Evolutionary conservation across 345 rosid species (phyloP), one percentile per base, ranked within the genome.

Genomic region (Ricinus communis): DNA sequence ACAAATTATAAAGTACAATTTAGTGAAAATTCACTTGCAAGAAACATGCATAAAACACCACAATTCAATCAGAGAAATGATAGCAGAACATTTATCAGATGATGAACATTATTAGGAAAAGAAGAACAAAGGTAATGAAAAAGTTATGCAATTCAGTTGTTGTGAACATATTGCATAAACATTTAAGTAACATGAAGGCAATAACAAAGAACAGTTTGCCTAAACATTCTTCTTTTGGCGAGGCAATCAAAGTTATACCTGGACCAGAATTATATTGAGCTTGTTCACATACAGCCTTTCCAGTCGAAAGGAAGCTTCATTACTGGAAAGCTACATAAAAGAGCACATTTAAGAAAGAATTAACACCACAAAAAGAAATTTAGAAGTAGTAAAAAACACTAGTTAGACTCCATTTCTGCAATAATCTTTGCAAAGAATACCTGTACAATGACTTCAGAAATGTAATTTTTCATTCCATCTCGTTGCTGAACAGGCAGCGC

Each of bases 401-500:
- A 51, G 4, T 18, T 21, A 36, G 36, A n/a, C 31, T 31, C 16
- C 19, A 24, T 36, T 4, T 6, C 10, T 47, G 50, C 47, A 12
- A 54, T 25, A 50, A 22, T 2, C 4, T 16, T 27, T 5, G 19
- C 25, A 18, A 27, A 25, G 11, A 38, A 45, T 84, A 96, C 99
- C 96, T 89, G 98, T 41, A 93, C 99, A 70, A 96, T 96, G 74
- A 96, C 93, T 85, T 96, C 99, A 45, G 99, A 96, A 75, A 96
- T 96, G 77, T 96, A 93, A 74, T 96, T 96, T 85, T 89, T 96
- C 98, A 96, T 95, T 61, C 99, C 98, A 84, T 96, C 99, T 62
- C 99, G 86, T 68, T 96, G 99, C 74, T 89, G 94, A 72, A 78
- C 93, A 14, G 99, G 99, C 79, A 96, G 83, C 6, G 97, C 98